phyloP scores from a whole-genome alignment of 805 yeast genomes.

The Danielia oregonensis region DNA sequence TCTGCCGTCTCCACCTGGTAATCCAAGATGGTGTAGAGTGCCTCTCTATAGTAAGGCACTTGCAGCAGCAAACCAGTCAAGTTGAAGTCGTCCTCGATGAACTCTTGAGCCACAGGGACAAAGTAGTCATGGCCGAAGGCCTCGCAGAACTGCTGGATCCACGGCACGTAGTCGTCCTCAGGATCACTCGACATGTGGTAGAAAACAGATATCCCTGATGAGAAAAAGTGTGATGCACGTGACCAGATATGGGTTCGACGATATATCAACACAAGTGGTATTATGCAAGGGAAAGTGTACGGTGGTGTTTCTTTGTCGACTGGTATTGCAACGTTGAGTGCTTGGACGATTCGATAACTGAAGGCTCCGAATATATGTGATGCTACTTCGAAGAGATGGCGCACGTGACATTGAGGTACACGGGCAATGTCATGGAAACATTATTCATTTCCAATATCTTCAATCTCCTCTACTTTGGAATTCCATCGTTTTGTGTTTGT shows the following conservation, averaged over 20 bases:
- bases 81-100: conserved; percentile 95
- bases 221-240: no score
- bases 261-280: neutral
- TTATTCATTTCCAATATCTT: no score
- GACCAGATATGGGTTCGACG: neutral
- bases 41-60: conserved; percentile 89
- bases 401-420: no score
- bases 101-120: conserved; percentile 87
- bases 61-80: conserved; percentile 81
- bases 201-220: neutral
- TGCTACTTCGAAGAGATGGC: no score
- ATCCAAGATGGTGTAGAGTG: conserved; percentile 86
- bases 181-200: conserved; percentile 36
- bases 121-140: conserved; percentile 84
- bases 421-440: no score
- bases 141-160: conserved; percentile 80
- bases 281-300: no score
- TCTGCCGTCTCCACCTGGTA: conserved; percentile 57
- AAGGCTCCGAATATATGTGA: no score
- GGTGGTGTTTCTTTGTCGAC: no score
- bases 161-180: conserved; percentile 62
- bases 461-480: no score
- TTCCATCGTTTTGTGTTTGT: no score
- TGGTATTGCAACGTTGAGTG: no score
- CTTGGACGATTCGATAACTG: no score